These are phyloP conservation scores for Acrocalymma vagum DNA, from an alignment of 2,329 filamentous ascomycete genomes.

Conservation along the genomic window DNA sequence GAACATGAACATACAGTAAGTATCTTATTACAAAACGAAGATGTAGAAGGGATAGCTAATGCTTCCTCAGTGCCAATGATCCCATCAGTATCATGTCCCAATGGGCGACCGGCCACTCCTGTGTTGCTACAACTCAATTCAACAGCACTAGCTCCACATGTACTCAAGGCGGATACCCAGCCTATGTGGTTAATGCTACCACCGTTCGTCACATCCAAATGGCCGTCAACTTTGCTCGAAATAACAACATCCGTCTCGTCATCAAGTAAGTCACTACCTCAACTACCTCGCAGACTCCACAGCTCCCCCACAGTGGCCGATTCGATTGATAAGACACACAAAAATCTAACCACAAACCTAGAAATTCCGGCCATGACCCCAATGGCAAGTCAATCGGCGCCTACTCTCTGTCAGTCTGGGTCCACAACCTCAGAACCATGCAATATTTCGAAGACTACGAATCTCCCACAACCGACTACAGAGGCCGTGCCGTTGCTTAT, in stretches of 20 bases:
- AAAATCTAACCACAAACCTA: conserved; percentile 1
- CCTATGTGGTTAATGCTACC: conserved; percentile 33
- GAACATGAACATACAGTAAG: conserved; percentile 27
- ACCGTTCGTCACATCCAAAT: conserved; percentile 32
- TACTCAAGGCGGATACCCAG: conserved; percentile 31
- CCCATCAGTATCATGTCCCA: conserved; percentile 30
- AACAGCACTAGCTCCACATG: conserved; percentile 36
- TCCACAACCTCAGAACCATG: conserved; percentile 27
- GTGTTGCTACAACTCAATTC: conserved; percentile 48
- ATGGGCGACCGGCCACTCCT: conserved; percentile 31
- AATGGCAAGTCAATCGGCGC: conserved; percentile 29
- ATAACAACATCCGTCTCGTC: background rate
- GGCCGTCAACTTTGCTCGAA: conserved; percentile 12
- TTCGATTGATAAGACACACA: too few species aligned
- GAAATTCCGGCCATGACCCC: conserved; percentile 32
- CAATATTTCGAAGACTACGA: conserved; percentile 24
- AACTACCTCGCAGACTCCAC: too few species aligned
- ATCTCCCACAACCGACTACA: conserved; percentile 18
- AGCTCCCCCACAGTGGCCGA: too few species aligned
- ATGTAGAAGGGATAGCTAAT: background rate
- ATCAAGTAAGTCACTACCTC: too few species aligned
- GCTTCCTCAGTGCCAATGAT: conserved; percentile 27
- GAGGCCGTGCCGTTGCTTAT: conserved; percentile 55
- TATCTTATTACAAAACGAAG: background rate
- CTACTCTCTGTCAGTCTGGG: conserved; percentile 28